phyloP scores from a whole-genome alignment of 2,329 filamentous ascomycete genomes.

The Sordariomycetes sp. region DNA sequence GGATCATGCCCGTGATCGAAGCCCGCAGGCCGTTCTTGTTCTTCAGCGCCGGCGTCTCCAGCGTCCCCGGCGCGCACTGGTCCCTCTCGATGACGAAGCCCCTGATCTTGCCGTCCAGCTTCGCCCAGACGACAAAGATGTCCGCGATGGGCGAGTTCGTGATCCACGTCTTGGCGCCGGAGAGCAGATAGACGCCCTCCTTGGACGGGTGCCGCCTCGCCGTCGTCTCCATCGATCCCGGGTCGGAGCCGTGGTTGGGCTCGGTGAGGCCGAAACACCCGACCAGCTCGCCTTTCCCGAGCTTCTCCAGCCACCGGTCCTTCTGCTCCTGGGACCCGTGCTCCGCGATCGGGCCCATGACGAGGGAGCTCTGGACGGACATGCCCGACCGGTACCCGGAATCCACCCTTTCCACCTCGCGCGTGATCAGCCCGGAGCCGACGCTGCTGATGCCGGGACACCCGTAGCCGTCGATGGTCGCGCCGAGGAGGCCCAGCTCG shows the following conservation, averaged over 20 bases:
- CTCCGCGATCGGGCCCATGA: conserved; percentile 84
- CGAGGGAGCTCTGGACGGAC: conserved; percentile 87
- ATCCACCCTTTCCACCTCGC: conserved; percentile 86
- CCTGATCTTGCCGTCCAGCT: conserved; percentile 86
- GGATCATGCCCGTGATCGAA: conserved; percentile 96
- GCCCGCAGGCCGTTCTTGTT: conserved; percentile 92
- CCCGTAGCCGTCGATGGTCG: conserved; percentile 83
- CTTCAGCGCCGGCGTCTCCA: conserved; percentile 86
- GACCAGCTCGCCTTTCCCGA: conserved; percentile 73
- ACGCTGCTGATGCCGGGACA: conserved; percentile 83
- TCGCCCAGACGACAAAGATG: conserved; percentile 83
- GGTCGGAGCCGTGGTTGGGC: conserved; percentile 86
- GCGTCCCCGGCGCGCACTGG: conserved; percentile 73
- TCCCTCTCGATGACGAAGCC: conserved; percentile 84
- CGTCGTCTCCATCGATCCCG: conserved; percentile 79
- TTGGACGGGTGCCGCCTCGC: conserved; percentile 79
- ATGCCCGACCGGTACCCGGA: conserved; percentile 87
- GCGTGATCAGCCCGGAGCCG: conserved; percentile 76
- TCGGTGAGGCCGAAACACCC: conserved; percentile 87
- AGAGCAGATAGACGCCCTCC: conserved; percentile 69
- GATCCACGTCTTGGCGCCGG: conserved; percentile 87
- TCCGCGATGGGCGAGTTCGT: conserved; percentile 88
- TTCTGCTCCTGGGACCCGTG: conserved; percentile 79
- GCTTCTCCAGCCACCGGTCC: conserved; percentile 65
- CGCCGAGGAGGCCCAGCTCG: conserved; percentile 73